Evolutionary conservation across 192 early-diverging fungal genomes (phyloP).

Genomic region (Piromyces sp.): DNA sequence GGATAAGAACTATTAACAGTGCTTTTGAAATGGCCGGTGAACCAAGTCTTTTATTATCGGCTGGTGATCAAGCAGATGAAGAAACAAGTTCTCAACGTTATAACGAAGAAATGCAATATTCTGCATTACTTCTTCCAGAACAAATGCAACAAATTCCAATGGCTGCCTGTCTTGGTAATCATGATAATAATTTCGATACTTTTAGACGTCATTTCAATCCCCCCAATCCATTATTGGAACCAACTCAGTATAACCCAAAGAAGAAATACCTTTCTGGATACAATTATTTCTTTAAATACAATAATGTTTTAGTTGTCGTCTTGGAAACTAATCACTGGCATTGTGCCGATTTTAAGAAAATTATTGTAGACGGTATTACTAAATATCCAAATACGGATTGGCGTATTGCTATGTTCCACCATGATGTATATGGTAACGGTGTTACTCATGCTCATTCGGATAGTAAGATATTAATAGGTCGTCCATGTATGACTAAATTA

Average conservation of each 20-base stretch:
- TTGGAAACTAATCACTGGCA: neutral
- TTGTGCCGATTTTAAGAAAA: neutral
- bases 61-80: neutral
- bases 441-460: neutral
- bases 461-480: fast-evolving
- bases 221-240: neutral
- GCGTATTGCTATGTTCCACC: neutral
- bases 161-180: neutral
- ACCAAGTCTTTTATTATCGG: neutral
- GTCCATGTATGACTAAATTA: neutral
- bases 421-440: neutral
- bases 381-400: neutral
- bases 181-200: neutral
- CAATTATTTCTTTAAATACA: neutral
- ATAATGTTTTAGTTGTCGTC: neutral
- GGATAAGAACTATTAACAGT: neutral
- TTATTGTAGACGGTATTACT: neutral
- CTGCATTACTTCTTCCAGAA: neutral
- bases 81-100: neutral
- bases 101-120: neutral
- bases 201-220: neutral
- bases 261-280: neutral
- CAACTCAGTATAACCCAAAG: neutral
- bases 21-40: neutral
- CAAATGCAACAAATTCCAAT: neutral